Percentiles rank a stretch among this genome's conserved stretches.
Conservation (phyloP, 257 asterid species). For the Jasminum sambac region DNA sequence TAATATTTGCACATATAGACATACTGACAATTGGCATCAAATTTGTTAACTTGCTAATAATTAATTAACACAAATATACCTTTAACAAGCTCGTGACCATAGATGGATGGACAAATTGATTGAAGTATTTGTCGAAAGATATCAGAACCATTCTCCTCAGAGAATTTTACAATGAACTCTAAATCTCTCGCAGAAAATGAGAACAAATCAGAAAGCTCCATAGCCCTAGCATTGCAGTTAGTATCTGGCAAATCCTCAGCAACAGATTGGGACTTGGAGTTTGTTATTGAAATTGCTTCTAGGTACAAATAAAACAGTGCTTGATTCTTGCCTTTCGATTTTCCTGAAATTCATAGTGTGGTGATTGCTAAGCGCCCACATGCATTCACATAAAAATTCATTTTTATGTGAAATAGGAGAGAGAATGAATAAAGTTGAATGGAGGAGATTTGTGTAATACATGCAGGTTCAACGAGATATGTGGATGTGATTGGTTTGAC, state of each 20-base stretch:
- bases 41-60: constrained; percentile 15
- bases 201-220: constrained; percentile 66
- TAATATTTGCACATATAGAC: constrained; percentile 4
- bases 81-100: constrained; percentile 97
- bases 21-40: no score
- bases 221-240: constrained; percentile 42
- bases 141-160: constrained; percentile 87
- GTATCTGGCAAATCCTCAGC: constrained; percentile 53
- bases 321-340: constrained; percentile 81
- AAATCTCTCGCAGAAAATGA: constrained; percentile 87
- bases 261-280: constrained; percentile 73
- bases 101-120: constrained; percentile 92
- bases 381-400: no score
- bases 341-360: constrained; percentile 49
- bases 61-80: constrained; percentile 43
- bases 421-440: no score
- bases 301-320: constrained; percentile 79
- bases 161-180: constrained; percentile 84
- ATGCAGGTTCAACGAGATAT: no score
- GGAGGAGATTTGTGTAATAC: no score
- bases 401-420: no score
- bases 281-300: constrained; percentile 73
- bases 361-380: no score
- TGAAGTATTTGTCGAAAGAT: constrained; percentile 79
- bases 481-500: no score